These are phyloP conservation scores for Cutaneotrichosporon spelunceum DNA, from an alignment of 1,284 basidiomycete genomes.

Conservation along the genomic window DNA sequence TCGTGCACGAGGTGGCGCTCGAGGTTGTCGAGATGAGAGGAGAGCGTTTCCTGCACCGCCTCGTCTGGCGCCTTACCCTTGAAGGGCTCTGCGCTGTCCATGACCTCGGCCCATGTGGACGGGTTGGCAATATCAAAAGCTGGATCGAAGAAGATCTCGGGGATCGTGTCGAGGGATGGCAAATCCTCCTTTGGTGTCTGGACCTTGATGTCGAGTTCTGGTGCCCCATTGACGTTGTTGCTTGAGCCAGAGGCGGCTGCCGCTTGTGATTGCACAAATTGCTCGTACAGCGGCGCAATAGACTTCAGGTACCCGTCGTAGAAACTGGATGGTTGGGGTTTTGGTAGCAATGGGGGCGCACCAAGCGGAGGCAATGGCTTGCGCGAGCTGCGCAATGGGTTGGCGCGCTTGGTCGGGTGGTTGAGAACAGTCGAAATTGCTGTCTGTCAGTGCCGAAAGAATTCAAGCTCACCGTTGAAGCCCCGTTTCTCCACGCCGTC, in stretches of 20 bases:
- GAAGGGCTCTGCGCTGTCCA: conserved; percentile 22
- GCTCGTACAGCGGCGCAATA: conserved; percentile 72
- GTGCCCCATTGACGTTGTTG: conserved; percentile 2
- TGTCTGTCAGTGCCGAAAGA: conserved; percentile 19
- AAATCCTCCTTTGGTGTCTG: conserved; percentile 35
- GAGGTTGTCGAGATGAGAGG: conserved; percentile 87
- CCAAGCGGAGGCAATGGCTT: conserved; percentile 65
- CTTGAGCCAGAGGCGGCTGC: conserved; percentile 33
- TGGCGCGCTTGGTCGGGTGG: conserved; percentile 76
- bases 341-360: conserved; percentile 65
- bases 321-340: conserved; percentile 56
- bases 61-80: conserved; percentile 54
- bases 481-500: conserved; percentile 46
- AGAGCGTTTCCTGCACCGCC: conserved; percentile 82
- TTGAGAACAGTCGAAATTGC: conserved; percentile 76
- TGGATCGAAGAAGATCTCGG: conserved; percentile 72
- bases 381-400: conserved; percentile 76
- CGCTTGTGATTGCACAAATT: conserved; percentile 35
- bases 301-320: conserved; percentile 76
- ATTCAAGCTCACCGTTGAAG: conserved; percentile 38
- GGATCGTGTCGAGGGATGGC: conserved; percentile 72
- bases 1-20: conserved; percentile 93
- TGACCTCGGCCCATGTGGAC: conserved; percentile 74
- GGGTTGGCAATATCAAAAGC: conserved; percentile 84
- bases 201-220: conserved; percentile 28